These are phyloP conservation scores for Flaveria sonorensis DNA, from an alignment of 129 eudicot species.

Conservation along the genomic window DNA sequence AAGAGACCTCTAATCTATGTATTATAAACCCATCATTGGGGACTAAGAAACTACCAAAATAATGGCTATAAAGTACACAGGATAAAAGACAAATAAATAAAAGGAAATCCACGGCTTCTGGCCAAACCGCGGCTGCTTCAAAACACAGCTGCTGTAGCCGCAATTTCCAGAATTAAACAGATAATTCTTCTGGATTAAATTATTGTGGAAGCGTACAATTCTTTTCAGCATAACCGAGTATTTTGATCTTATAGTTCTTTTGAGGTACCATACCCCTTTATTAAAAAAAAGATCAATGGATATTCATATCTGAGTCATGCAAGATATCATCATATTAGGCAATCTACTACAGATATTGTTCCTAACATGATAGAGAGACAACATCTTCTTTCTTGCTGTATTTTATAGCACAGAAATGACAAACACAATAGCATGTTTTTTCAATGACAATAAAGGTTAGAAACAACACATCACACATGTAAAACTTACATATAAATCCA, in stretches of 20 bases:
- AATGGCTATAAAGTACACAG: too few relatives aligned
- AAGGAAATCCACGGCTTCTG: too few relatives aligned
- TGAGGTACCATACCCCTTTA: background rate
- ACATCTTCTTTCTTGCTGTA: background rate
- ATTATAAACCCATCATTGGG: too few relatives aligned
- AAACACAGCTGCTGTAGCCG: too few relatives aligned
- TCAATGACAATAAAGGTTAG: background rate
- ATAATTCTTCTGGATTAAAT: background rate
- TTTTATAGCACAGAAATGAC: too few relatives aligned
- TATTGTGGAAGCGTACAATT: background rate
- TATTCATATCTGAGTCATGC: background rate
- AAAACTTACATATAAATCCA: conserved; percentile 77
- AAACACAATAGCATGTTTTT: background rate
- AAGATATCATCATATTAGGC: background rate
- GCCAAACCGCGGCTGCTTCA: too few relatives aligned
- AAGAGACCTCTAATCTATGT: too few relatives aligned
- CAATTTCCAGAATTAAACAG: too few relatives aligned
- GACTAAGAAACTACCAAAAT: too few relatives aligned
- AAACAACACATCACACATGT: background rate
- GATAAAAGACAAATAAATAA: too few relatives aligned
- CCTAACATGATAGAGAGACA: background rate
- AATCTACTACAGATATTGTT: background rate
- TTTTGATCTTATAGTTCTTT: background rate
- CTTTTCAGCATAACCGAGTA: background rate
- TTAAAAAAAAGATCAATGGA: background rate